Conservation (phyloP, 768 basidiomycete genomes). For the Goffeauzyma gilvescens region DNA sequence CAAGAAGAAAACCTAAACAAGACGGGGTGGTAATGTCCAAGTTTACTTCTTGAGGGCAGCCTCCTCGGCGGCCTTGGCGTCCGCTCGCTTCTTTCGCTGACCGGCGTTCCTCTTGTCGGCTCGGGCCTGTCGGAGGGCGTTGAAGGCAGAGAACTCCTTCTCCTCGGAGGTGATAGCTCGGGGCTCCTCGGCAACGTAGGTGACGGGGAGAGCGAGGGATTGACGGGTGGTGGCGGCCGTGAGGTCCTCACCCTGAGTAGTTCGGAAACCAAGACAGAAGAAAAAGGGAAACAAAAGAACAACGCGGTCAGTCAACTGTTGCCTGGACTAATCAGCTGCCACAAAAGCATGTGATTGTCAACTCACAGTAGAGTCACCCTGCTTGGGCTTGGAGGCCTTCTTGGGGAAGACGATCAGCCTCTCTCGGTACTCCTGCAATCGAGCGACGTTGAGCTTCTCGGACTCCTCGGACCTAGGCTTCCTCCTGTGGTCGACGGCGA, state of each 20-base stretch:
- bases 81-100: constrained; percentile 46
- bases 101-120: constrained; percentile 71
- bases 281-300: constrained; percentile 1
- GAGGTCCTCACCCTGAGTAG: constrained; percentile 58
- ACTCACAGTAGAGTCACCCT: constrained; percentile 77
- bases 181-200: constrained; percentile 57
- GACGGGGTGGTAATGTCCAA: no score
- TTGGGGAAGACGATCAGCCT: constrained; percentile 92
- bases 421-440: constrained; percentile 79
- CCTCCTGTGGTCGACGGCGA: constrained; percentile 92
- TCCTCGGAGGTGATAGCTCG: constrained; percentile 85
- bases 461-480: constrained; percentile 93
- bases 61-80: constrained; percentile 28
- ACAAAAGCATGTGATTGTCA: not conserved
- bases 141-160: constrained; percentile 71
- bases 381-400: constrained; percentile 85
- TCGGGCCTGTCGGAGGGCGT: constrained; percentile 65
- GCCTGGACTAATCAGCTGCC: no score
- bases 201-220: constrained; percentile 41
- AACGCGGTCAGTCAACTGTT: not conserved
- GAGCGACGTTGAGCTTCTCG: constrained; percentile 81
- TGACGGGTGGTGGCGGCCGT: constrained; percentile 52
- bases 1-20: not conserved
- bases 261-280: constrained; percentile 4
- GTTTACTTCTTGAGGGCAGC: constrained; percentile 22